phyloP scores from a whole-genome alignment of 352 stramenopile species.

The Pythium diclinum region DNA sequence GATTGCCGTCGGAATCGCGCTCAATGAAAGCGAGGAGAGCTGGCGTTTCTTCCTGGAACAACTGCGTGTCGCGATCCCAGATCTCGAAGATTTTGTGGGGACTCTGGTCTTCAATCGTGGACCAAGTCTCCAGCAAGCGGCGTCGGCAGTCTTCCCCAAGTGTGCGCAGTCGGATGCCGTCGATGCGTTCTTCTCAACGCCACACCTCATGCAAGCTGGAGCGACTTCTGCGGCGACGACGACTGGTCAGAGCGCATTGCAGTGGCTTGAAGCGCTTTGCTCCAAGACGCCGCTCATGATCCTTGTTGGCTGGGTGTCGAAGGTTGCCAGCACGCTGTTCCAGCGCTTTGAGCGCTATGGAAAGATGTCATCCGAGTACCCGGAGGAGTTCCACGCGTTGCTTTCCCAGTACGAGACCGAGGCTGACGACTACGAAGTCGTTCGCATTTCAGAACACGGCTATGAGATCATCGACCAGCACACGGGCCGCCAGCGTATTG shows the following conservation, averaged over 20 bases:
- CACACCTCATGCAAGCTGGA: constrained; percentile 12
- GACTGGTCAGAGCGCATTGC: constrained; percentile 28
- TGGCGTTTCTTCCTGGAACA: constrained; percentile 73
- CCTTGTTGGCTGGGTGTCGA: constrained; percentile 76
- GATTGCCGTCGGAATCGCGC: constrained; percentile 54
- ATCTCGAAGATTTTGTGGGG: constrained; percentile 43
- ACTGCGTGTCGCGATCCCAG: constrained; percentile 49
- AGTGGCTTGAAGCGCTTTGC: constrained; percentile 67
- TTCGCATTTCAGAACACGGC: constrained; percentile 62
- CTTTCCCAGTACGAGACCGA: constrained; percentile 62
- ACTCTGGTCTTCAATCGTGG: constrained; percentile 72
- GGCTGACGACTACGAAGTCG: constrained; percentile 54
- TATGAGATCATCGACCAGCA: constrained; percentile 78
- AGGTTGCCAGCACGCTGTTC: constrained; percentile 68
- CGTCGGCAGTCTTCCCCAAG: constrained; percentile 44
- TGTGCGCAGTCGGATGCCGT: constrained; percentile 58
- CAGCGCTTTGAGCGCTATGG: constrained; percentile 72
- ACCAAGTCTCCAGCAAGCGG: constrained; percentile 41
- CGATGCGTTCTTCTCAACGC: constrained; percentile 45
- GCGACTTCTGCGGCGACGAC: neutral
- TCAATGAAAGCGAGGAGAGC: constrained; percentile 48
- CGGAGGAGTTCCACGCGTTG: constrained; percentile 65
- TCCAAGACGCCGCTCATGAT: constrained; percentile 75
- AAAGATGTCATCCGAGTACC: constrained; percentile 72
- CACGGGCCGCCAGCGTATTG: constrained; percentile 56